These are phyloP conservation scores for Crucibulum laeve DNA, from an alignment of 768 basidiomycete genomes.

Conservation along the genomic window DNA sequence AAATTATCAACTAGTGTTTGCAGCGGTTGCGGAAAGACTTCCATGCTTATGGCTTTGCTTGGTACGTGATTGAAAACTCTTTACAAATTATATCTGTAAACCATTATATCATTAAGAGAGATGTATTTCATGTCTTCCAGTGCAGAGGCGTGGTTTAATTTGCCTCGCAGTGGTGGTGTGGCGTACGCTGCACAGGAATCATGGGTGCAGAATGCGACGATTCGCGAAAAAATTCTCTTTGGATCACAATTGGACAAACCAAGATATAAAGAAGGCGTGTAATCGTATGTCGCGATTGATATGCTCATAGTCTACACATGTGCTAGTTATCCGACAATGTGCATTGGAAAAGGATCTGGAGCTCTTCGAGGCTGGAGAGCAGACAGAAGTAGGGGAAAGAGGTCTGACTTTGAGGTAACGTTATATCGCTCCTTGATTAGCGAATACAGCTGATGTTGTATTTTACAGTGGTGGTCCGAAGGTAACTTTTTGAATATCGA, in stretches of 20 bases:
- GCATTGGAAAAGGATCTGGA: conserved; percentile 68
- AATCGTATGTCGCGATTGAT: neutral
- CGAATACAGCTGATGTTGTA: neutral
- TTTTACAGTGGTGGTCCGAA: conserved; percentile 2
- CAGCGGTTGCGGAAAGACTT: conserved; percentile 52
- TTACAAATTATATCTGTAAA: neutral
- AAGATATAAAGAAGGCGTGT: conserved; percentile 50
- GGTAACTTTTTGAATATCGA: neutral
- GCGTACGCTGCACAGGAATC: conserved; percentile 83
- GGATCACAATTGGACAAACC: conserved; percentile 68
- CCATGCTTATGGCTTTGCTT: conserved; percentile 40
- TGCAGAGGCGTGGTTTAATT: conserved; percentile 59
- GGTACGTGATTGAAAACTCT: neutral
- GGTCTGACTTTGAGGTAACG: conserved; percentile 48
- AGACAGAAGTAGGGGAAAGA: conserved; percentile 68
- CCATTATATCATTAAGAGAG: conserved; percentile 37
- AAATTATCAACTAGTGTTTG: neutral
- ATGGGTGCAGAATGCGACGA: conserved; percentile 58
- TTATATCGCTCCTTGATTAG: neutral
- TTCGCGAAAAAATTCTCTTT: conserved; percentile 71
- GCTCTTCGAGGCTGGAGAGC: conserved; percentile 59
- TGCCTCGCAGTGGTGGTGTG: conserved; percentile 66
- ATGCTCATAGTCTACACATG: neutral
- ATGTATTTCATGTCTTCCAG: conserved; percentile 56
- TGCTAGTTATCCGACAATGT: conserved; percentile 57